Evolutionary conservation across 169 alveolate species (phyloP), one percentile per base, ranked within the genome.

Genomic region (Plasmodium malariae): DNA sequence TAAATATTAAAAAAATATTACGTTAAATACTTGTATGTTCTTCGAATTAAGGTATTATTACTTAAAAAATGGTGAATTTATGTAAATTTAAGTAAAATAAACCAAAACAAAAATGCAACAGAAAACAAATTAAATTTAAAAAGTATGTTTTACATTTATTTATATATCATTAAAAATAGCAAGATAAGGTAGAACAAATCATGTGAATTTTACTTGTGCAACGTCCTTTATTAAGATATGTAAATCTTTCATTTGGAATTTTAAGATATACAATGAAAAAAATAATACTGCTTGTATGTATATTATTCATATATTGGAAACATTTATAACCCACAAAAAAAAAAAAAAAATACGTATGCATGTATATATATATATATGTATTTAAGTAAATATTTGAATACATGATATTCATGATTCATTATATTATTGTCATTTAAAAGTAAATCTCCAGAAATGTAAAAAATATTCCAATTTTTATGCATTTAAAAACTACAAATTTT

Each of bases 161-260:
- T 34, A 71, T 45, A 71, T 49, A 11, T 28, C 48, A 51, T 6
- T 48, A 49, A 19, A 37, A 32, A 28, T n/a, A 36, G 34, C 34
- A 26, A 36, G 40, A 45, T 34, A 71, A 21, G 55, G 32, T 45
- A 71, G 85, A 71, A 71, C 85, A 71, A 71, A 67, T 26, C 67
- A 71, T 1, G 30, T 36, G 85, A 45, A 70, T 45, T 24, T 26
- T 71, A 30, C 26, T 71, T 49, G 48, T 49, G 85, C 68, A 71
- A 36, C 85, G 7, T 71, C 48, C 48, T 28, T 60, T 26, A 4
- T 24, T 71, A 48, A 45, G 17, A n/a, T n/a, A n/a, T n/a, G n/a
- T n/a, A n/a, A n/a, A n/a, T n/a, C n/a, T n/a, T n/a, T n/a, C n/a
- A n/a, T n/a, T n/a, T n/a, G n/a, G n/a, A n/a, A n/a, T n/a, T n/a